Base-by-base conservation (phyloP, 129 eudicot genomes). In the Heracleum sosnowskyi region DNA sequence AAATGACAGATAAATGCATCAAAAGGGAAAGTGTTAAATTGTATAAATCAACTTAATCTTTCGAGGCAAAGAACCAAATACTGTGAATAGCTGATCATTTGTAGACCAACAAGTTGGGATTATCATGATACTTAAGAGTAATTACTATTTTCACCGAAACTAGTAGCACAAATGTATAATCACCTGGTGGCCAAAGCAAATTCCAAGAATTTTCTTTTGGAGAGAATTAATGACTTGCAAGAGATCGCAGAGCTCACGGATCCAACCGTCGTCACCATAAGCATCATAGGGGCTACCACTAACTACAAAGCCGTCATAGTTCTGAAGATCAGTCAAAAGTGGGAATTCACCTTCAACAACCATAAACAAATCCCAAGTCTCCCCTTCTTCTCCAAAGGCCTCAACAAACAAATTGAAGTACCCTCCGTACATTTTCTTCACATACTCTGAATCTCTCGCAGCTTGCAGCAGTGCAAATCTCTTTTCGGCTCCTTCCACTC, bases 171-270 rank as follows among this genome's bases (percentile, higher is more conserved):
- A 1, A 36, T 20, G 28, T 8, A 11, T 28, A 5, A 34, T 57
- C 73, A 87, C 97, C 91, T 92, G 97, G 84, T 93, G 98, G 47
- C 98, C 98, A 80, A 93, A 93, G 88, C 98, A 93, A 74, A 93
- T 84, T 49, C 98, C 98, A 77, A 93, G 96, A 51, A 90, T 81
- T 77, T 89, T 93, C 86, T 87, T 93, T n/a, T 87, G 90, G 89
- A 90, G 83, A 79, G 87, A 79, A 75, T 85, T 80, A 63, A 92
- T 69, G 47, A 88, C 87, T 79, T 84, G 89, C 81, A 92, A 64
- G 77, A 90, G 93, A 78, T 62, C 64, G 82, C 90, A 90, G 79
- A 93, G 98, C 36, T 87, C 70, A 37, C 84, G 87, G 76, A 93
- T 86, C 96, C 96, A 93, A n/a, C 31, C 31, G 69, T 93, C 98